Evolutionary conservation across 805 yeast species (phyloP).

Genomic region (Barnettozyma populi): DNA sequence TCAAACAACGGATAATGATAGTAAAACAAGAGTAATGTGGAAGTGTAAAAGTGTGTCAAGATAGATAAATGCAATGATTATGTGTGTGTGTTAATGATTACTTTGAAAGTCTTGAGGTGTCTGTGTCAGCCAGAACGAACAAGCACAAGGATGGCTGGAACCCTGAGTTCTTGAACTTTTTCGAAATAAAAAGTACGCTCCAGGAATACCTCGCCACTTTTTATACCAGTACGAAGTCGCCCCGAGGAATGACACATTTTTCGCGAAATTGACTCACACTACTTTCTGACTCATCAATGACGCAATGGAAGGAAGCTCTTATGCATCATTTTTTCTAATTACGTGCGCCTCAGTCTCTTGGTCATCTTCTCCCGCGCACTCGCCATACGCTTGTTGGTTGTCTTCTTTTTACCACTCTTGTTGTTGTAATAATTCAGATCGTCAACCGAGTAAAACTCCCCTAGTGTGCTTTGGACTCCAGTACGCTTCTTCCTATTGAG

Average conservation of each 20-base stretch:
- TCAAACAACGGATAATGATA: background rate
- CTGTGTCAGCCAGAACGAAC: background rate
- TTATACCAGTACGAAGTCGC: background rate
- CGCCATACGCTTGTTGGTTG: constrained; percentile 54
- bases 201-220: background rate
- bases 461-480: constrained; percentile 53
- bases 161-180: background rate
- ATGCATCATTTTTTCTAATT: background rate
- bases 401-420: background rate
- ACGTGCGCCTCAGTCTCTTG: constrained; percentile 2
- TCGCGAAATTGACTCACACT: background rate
- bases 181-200: background rate
- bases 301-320: constrained; percentile 1
- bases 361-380: constrained; percentile 35
- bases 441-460: constrained; percentile 65
- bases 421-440: constrained; percentile 28
- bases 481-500: constrained; percentile 57
- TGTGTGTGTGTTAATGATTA: background rate
- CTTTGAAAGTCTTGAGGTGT: background rate
- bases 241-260: background rate
- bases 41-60: background rate
- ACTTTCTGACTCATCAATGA: background rate
- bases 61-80: background rate
- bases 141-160: background rate
- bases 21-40: background rate